Conservation (phyloP, 2,329 filamentous ascomycete species). For the Paraphaeosphaeria minitans region DNA sequence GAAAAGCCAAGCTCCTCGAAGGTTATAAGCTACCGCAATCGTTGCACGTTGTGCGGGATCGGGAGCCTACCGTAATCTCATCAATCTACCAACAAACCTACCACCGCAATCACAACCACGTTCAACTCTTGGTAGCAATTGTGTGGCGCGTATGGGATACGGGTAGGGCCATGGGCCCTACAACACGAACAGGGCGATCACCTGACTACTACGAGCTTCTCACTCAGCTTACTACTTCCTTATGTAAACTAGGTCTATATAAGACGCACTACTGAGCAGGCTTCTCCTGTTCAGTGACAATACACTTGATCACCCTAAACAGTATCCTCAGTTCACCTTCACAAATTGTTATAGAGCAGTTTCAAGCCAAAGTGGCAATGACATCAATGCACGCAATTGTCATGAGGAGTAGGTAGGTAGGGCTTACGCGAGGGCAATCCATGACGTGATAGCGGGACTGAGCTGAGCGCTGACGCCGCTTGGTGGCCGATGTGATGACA, state of each 20-base stretch:
- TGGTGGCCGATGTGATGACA: neutral
- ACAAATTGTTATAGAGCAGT: neutral
- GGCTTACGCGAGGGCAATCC: neutral
- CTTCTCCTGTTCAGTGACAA: no score
- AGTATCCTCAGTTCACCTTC: no score
- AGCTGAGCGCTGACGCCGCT: neutral
- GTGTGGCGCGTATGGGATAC: no score
- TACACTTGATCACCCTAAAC: no score
- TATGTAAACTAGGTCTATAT: no score
- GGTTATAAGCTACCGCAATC: neutral
- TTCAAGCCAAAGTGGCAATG: neutral
- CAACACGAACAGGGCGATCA: no score
- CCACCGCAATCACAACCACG: neutral
- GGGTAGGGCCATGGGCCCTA: no score
- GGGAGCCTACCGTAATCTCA: neutral
- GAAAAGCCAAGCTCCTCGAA: neutral
- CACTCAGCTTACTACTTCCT: no score
- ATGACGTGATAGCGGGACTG: neutral
- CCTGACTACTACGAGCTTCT: no score
- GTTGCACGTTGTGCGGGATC: no score
- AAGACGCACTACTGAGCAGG: no score
- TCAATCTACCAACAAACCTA: neutral
- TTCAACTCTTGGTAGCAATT: neutral
- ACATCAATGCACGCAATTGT: neutral
- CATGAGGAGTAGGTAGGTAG: neutral